Base-by-base conservation (phyloP, 768 basidiomycete genomes). In the Rhodotorula graminis region DNA sequence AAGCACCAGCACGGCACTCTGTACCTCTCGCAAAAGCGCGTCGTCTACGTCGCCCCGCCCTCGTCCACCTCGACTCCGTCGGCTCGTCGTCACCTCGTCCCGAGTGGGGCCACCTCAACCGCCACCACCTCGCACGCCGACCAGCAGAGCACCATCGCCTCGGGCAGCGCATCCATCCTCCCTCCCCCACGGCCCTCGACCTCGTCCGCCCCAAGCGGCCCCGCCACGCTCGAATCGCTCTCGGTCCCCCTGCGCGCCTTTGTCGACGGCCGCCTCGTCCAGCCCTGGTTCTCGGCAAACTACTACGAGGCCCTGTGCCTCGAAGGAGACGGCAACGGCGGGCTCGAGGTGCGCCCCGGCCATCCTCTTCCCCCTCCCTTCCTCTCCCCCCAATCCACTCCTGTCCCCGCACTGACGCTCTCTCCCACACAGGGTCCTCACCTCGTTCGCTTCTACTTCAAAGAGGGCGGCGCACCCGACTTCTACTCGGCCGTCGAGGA, bases 381-480 rank as follows among this genome's bases (percentile, higher is more conserved):
- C 27, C 29, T 37, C 33, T 4, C 9, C 37, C 37, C 37, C 37
- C 37, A 4, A 5, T 9, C 37, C 37, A 4, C 37, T 5, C 37
- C 37, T 37, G 37, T 9, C 37, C 9, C 37, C 44, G 5, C 44
- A 18, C 44, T 44, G 47, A 40, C 33, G 33, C 25, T n/a, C 21
- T 12, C 12, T 3, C 3, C 2, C 25, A 3, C 8, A 18, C 46
- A 74, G 70, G 37, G 15, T 7, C 68, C 69, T 10, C 73, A 77
- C 31, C 40, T 57, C 14, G 42, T 73, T 9, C 42, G 67, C 19
- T 47, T 77, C 19, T 52, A 62, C 49, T 77, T 77, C 71, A 75
- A 73, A 27, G 74, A 77, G 52, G 33, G 62, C 16, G 66, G 74
- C 33, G 74, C 64, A 6, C 73, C 44, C 66, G 74, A 77, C 25